Evolutionary conservation across 805 yeast species (phyloP), one percentile per base, ranked within the genome.

Genomic region (Candida saitoana): DNA sequence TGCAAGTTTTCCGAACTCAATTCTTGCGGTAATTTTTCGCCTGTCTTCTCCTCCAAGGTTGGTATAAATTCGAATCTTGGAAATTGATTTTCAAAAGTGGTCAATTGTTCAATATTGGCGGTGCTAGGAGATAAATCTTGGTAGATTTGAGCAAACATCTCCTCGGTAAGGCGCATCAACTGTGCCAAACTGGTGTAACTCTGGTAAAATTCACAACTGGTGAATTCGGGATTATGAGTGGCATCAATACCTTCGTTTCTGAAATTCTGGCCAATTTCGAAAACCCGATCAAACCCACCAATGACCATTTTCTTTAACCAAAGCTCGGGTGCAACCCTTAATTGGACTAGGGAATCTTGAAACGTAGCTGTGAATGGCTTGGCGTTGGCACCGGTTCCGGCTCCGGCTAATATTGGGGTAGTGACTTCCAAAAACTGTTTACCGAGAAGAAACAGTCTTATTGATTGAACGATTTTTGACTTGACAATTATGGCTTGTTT

Each of bases 151-250:
- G 49, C 45, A 34, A 89, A 72, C 41, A 90, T 49, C 0, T 66
- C 63, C 52, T 87, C 84, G 1, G 95, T 82, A 25, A 82, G 51
- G 0, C 42, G 44, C 74, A 88, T 84, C 44, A 91, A 65, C 19
- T 85, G 85, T 0, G 77, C 74, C 49, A 93, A 64, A 7, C 76
- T 69, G 0, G 84, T 79, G 55, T 75, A 89, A 0, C 86, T 73
- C 52, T 84, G 85, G 59, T 91, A 91, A 52, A 88, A 86, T 58
- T 91, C 99, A 57, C 96, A 81, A 2, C 88, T 79, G 1, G 96
- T 83, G 58, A 90, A 91, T 56, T 91, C 99, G 0, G 96, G 96
- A 61, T 91, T 93, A 59, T 91, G 99, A 0, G 96, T 86, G 1
- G 84, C 71, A 58, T 91, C 99, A 20, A 91, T 73, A 5, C 97